Base-by-base conservation (phyloP, 108 stramenopile genomes). In the Bacterosira constricta region DNA sequence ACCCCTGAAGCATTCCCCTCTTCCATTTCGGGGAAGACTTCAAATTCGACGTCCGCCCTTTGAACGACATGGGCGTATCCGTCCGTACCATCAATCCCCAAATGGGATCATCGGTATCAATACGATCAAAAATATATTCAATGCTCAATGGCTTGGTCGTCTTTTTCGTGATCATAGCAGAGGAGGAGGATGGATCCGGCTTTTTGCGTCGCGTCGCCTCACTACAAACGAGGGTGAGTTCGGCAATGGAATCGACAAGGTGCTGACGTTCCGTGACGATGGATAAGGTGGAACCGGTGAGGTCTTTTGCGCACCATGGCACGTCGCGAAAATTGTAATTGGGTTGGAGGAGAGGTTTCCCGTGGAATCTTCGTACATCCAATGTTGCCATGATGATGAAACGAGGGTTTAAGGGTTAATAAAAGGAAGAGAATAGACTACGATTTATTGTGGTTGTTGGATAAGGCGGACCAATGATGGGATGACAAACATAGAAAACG, bases 121-220 rank as follows among this genome's bases (percentile, higher is more conserved):
- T 81, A 5, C 96, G 88, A 75, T 97, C 96, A 21, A 92, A 91
- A 61, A 97, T 90, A 68, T 97, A 97, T 63, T 97, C 96, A 17
- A 97, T 77, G 61, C 85, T 85, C 15, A 97, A 69, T 0, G 96
- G 94, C 65, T 97, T 97, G 64, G 82, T 62, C 39, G 60, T 34
- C 17, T 53, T 38, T 53, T 55, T 60, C 29, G 37, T 62, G 30
- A 50, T 61, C 71, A 66, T 63, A 9, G 49, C 18, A 9, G 49
- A 17, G 8, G 49, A 18, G 9, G 27, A 7, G 12, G 41, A 21
- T 25, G 57, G 45, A 13, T 29, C 37, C 20, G 41, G 71, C 6
- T 68, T 66, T 15, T 69, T 83, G 26, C 95, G 90, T 35, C 84
- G 75, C 32, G 88, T 75, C 17, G 90, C 95, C 86, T 96, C 95